Evolutionary conservation across 192 early-diverging fungal species (phyloP).

Genomic region (Spinellus fusiger): DNA sequence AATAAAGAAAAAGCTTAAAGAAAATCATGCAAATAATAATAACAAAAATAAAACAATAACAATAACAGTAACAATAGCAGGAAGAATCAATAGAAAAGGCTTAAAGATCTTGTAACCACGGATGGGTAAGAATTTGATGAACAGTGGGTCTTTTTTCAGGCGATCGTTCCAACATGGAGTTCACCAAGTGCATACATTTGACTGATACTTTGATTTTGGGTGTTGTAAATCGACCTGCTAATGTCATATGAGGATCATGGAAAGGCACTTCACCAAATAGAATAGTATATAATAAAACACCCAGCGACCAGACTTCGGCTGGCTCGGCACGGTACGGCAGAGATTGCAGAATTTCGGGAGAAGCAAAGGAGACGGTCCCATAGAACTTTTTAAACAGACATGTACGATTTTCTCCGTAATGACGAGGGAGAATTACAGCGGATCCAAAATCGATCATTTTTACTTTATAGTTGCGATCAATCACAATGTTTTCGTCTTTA

Average conservation of each 20-base stretch:
- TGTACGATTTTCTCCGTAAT: slow-evolving; percentile 1
- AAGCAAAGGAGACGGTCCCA: slow-evolving; percentile 49
- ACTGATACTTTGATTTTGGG: slow-evolving; percentile 36
- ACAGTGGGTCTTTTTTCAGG: slow-evolving; percentile 46
- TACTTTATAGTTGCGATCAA: slow-evolving; percentile 32
- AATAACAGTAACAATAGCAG: background rate
- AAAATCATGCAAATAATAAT: background rate
- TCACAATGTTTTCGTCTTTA: slow-evolving; percentile 71
- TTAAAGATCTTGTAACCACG: slow-evolving; percentile 45
- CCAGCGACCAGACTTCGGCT: slow-evolving; percentile 71
- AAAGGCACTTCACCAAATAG: slow-evolving; percentile 60
- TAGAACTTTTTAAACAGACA: slow-evolving; percentile 38
- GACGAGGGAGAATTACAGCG: slow-evolving; percentile 33
- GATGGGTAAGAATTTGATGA: slow-evolving; percentile 45
- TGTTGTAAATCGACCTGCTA: slow-evolving; percentile 28
- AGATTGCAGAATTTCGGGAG: slow-evolving; percentile 60
- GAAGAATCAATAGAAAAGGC: background rate
- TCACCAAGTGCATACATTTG: slow-evolving; percentile 46
- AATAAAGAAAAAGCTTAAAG: background rate
- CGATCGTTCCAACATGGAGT: slow-evolving; percentile 54
- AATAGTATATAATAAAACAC: slow-evolving; percentile 55
- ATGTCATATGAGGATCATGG: slow-evolving; percentile 36
- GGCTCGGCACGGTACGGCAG: slow-evolving; percentile 56
- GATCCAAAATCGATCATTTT: slow-evolving; percentile 68
- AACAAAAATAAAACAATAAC: background rate